These are phyloP conservation scores for Salicornia ramosissima DNA, from an alignment of 148 eudicot species.

Conservation along the genomic window DNA sequence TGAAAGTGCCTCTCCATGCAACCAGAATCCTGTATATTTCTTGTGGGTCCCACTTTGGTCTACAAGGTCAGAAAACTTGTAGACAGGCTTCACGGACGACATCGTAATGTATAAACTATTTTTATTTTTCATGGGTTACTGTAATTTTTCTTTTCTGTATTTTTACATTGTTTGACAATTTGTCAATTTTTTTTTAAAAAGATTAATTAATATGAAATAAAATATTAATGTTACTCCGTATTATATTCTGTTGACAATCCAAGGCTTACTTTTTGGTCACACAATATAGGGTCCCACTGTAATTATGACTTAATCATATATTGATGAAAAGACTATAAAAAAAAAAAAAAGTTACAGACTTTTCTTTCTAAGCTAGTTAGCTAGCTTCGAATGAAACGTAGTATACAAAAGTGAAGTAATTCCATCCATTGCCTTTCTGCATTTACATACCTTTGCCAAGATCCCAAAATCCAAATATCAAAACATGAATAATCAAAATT, in stretches of 20 bases:
- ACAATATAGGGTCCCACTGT: conserved; percentile 7
- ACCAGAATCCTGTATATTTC: conserved; percentile 3
- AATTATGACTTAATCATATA: conserved; percentile 31
- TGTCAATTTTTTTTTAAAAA: too few relatives aligned
- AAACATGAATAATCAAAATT: neutral
- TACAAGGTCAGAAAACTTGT: conserved; percentile 12
- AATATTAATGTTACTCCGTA: too few relatives aligned
- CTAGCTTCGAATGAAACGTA: conserved; percentile 5
- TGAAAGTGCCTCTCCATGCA: conserved; percentile 18
- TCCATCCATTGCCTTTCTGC: conserved; percentile 24
- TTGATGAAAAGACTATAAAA: conserved; percentile 23
- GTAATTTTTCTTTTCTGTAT: neutral
- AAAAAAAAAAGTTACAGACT: conserved; percentile 18
- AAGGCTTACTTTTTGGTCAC: neutral
- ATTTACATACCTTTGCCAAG: neutral
- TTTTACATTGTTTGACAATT: too few relatives aligned
- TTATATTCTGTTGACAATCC: neutral
- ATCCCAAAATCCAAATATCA: neutral
- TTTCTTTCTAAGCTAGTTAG: too few relatives aligned
- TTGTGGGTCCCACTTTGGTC: conserved; percentile 13
- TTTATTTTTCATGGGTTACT: neutral
- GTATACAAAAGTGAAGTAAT: neutral
- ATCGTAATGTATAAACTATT: neutral
- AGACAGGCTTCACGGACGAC: conserved; percentile 30
- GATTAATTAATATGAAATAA: too few relatives aligned